Evolutionary conservation across 495 filamentous ascomycete genomes (phyloP), one percentile per base, ranked within the genome.

Genomic region (Melanomma pulvis-pyrius): DNA sequence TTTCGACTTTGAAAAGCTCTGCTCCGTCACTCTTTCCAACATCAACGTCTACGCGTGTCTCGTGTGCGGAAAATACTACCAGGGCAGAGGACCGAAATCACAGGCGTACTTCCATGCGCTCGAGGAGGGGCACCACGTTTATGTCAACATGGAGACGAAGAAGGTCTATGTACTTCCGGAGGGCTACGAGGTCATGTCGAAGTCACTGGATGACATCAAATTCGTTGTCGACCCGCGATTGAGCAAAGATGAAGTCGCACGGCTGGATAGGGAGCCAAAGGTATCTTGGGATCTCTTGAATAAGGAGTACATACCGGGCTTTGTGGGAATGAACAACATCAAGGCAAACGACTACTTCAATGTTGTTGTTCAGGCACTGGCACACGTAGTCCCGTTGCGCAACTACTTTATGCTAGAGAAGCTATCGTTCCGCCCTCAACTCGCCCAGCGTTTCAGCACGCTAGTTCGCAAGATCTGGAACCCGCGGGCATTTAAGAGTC

Each of bases 301-400:
- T 36, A 89, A 88, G 72, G 87, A 88, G 75, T 99, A 98, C 76
- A 87, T 88, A 67, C 94, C 74, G 81, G 88, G 94, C 3, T 99
- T 96, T 74, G 92, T 99, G 66, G 94, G 94, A 64, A 92, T 99
- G 88, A 98, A 99, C 81, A 97, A 99, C 76, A 98, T 99, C 81
- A 99, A 99, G 76, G 92, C 91, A 52, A 99, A 99, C 78, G 94
- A 99, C 78, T 99, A 98, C 77, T 83, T 98, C 69, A 99, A 99
- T 73, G 93, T 97, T 7, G 86, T 97, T 7, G 87, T 94, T n/a
- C 96, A 99, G 72, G 87, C 94, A 13, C 82, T 99, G 15, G 88
- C 93, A 0, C 94, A 99, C 78, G 91, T 97, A 24, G 77, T 87
- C 5, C 94, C 96, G 0, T 82, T 99, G 54, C 89, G 96, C 32